phyloP scores from a whole-genome alignment of 768 basidiomycete genomes.

The Boletellus ananiceps region DNA sequence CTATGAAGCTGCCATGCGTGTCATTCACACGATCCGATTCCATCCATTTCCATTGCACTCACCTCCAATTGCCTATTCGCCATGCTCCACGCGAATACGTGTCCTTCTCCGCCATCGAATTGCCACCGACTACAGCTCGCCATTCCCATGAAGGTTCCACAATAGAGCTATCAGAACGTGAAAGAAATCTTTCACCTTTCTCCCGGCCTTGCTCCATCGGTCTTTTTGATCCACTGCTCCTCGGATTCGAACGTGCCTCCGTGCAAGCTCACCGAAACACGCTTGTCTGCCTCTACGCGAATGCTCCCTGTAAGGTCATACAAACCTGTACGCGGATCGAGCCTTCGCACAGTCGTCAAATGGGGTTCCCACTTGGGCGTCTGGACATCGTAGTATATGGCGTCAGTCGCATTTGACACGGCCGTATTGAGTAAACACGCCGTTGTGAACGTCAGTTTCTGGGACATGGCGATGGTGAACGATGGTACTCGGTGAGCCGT shows the following conservation, averaged over 20 bases:
- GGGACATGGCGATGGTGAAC: constrained; percentile 14
- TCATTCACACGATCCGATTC: not conserved
- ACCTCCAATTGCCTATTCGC: constrained; percentile 12
- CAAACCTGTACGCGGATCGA: constrained; percentile 27
- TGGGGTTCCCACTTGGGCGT: constrained; percentile 36
- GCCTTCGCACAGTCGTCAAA: constrained; percentile 32
- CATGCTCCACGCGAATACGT: constrained; percentile 18
- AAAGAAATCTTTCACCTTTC: constrained; percentile 5
- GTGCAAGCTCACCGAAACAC: constrained; percentile 29
- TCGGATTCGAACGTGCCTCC: constrained; percentile 23
- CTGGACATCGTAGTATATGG: constrained; percentile 38
- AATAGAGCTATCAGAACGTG: too few relatives aligned
- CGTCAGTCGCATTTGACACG: constrained; percentile 35
- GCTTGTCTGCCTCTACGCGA: constrained; percentile 28
- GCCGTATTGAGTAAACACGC: constrained; percentile 35
- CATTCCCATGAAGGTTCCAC: constrained; percentile 1
- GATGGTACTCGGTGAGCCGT: not conserved
- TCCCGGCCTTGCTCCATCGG: constrained; percentile 11
- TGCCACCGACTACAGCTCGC: constrained; percentile 16
- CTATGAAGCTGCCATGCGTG: constrained; percentile 22
- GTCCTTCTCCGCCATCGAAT: constrained; percentile 23
- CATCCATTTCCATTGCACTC: not conserved
- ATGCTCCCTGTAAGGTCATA: constrained; percentile 32
- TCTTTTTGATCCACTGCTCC: constrained; percentile 30
- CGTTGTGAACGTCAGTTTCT: constrained; percentile 37